Evolutionary conservation across 2,329 filamentous ascomycete genomes (phyloP), one percentile per base, ranked within the genome.

Genomic region (Fusarium anguioides): DNA sequence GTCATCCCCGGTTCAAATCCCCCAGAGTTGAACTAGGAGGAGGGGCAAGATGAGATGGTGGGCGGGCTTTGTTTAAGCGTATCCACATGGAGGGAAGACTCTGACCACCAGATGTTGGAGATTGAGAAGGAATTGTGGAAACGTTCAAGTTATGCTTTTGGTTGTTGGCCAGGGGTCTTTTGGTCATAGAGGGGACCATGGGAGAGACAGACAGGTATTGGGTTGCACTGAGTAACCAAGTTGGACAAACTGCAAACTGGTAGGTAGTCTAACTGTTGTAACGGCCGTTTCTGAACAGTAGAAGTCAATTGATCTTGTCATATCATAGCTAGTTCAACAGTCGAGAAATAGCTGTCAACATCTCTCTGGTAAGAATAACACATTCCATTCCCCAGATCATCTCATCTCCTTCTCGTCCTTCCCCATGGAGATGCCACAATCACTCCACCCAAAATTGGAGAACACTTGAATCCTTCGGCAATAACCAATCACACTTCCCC

Each of bases 1-100:
- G 35, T 55, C 42, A 63, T 63, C 41, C 49, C 49, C 49, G 57
- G 42, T 14, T 21, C 59, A 57, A n/a, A n/a, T n/a, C 57, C 60
- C 42, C 50, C 60, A 40, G 27, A 12, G 26, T 27, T 27, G 26
- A n/a, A n/a, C n/a, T 50, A 26, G 21, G 26, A 18, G 8, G n/a
- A 33, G 48, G 27, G 51, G 36, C 41, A 27, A 12, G 14, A n/a
- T 21, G 5, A 14, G 40, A 35, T 26, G 23, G 23, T 18, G 18
- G 48, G 37, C 26, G 26, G 48, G 26, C 33, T 37, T 14, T 18
- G 23, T 55, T 50, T 51, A 41, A 52, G 46, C 36, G 53, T 44
- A 54, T 55, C 54, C 54, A 45, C 48, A 31, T 35, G n/a, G 20
- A 45, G 40, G 23, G 21, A 18, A 15, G 20, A 24, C 36, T 57